Evolutionary conservation across 306 rosid species (phyloP), one percentile per base, ranked within the genome.

Genomic region (Quercus suber): DNA sequence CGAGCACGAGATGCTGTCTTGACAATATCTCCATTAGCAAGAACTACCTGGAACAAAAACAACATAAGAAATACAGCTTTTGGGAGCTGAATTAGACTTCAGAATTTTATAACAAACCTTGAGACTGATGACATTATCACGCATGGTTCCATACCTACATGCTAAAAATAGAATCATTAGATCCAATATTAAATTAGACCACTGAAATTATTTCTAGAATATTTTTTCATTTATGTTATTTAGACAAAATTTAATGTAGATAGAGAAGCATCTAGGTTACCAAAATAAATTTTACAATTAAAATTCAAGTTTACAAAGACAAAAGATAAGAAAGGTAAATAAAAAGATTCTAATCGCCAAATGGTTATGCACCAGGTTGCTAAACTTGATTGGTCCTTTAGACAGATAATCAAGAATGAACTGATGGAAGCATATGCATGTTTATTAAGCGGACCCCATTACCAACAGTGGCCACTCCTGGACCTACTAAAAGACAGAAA

Each of bases 101-200:
- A 70, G 58, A 56, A 69, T 23, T 65, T 76, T 76, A 55, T 41
- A 49, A 64, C 94, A 82, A 76, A 92, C 97, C 93, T 90, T 92
- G 76, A 95, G 92, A 83, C 82, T 87, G 84, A 92, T 90, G 88
- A 91, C 99, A 78, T 95, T 95, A 75, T 92, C 99, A 59, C 99
- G 97, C 99, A 95, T 95, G 71, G 99, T 95, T 81, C 99, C 98
- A 72, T 92, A 95, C 92, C 99, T 95, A 82, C 89, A 88, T 60
- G 85, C 82, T 82, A 87, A 84, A 73, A 89, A 70, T 43, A 87
- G 35, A 79, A 79, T 88, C 68, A 75, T 81, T 69, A 90, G 33
- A 61, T 74, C 61, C 73, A 79, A 74, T 25, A 83, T 52, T 18
- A 85, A 76, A 76, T 27, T 43, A 80, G 35, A 76, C 65, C 70